phyloP scores from a whole-genome alignment of 2,329 filamentous ascomycete genomes.

The Laburnicola sp. region DNA sequence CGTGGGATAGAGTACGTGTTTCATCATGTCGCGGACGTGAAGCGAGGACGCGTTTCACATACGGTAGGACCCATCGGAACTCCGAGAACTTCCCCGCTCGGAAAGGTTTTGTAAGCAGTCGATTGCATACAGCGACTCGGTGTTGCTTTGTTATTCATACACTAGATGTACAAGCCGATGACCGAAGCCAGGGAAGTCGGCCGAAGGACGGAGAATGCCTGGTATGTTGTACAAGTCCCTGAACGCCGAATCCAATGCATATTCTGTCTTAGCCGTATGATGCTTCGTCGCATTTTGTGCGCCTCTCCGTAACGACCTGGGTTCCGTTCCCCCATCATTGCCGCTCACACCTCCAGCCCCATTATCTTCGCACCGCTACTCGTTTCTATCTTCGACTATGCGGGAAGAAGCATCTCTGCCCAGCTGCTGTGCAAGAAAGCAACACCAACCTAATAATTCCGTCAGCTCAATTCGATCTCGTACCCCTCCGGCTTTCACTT shows the following conservation, averaged over 20 bases:
- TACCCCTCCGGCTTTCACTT: not conserved
- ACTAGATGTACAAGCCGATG: too few relatives aligned
- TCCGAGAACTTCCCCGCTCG: too few relatives aligned
- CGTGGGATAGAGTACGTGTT: slow-evolving; percentile 6
- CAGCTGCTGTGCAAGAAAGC: slow-evolving; percentile 58
- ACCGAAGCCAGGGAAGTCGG: too few relatives aligned
- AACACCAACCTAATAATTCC: slow-evolving; percentile 50
- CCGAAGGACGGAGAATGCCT: too few relatives aligned
- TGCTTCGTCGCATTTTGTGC: not conserved
- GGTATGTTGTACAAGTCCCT: slow-evolving; percentile 1
- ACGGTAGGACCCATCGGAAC: too few relatives aligned
- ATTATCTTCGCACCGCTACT: not conserved
- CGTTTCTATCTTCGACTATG: slow-evolving; percentile 39
- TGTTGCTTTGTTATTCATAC: too few relatives aligned
- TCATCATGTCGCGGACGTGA: not conserved
- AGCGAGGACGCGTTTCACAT: not conserved
- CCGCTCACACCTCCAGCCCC: not conserved
- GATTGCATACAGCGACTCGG: too few relatives aligned
- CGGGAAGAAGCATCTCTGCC: slow-evolving; percentile 55
- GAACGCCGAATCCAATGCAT: slow-evolving; percentile 4
- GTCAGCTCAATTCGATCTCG: slow-evolving; percentile 22
- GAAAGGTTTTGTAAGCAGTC: too few relatives aligned
- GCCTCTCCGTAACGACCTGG: not conserved
- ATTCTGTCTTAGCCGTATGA: not conserved
- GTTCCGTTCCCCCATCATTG: not conserved